Percentiles rank a stretch among this genome's conserved stretches.
phyloP scores from a whole-genome alignment of 2,329 filamentous ascomycete genomes.

The Pyrenophora seminiperda region DNA sequence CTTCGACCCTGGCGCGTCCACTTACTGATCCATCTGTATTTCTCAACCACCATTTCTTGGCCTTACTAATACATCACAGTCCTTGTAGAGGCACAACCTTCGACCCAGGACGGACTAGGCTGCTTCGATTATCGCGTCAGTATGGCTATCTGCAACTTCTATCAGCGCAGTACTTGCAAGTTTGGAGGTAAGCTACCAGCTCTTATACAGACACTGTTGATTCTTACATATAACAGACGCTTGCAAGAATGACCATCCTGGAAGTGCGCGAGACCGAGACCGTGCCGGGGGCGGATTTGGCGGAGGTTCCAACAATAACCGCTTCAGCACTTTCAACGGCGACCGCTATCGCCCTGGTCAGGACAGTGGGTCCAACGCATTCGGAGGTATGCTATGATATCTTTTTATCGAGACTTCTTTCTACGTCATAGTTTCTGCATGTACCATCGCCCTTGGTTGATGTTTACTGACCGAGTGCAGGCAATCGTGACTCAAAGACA shows the following conservation, averaged over 20 bases:
- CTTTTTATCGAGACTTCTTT: not conserved
- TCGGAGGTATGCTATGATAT: constrained; percentile 47
- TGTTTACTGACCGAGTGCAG: constrained; percentile 10
- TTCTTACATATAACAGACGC: constrained; percentile 51
- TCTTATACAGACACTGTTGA: not conserved
- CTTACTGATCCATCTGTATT: constrained; percentile 9
- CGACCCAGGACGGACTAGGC: not conserved
- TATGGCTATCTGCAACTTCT: constrained; percentile 66
- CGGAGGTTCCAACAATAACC: constrained; percentile 43
- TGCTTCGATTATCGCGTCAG: constrained; percentile 2
- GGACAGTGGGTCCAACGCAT: constrained; percentile 34
- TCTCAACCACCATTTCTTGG: constrained; percentile 8
- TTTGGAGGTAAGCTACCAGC: constrained; percentile 61
- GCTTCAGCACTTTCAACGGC: constrained; percentile 60
- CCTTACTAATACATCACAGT: constrained; percentile 23
- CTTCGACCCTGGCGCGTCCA: constrained; percentile 8
- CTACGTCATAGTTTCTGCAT: not conserved
- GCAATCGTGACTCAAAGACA: constrained; percentile 25
- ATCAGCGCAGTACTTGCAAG: constrained; percentile 67
- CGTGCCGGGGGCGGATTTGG: constrained; percentile 36
- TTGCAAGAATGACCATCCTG: constrained; percentile 66
- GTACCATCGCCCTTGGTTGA: not conserved
- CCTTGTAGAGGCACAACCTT: constrained; percentile 7
- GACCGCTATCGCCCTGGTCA: constrained; percentile 43
- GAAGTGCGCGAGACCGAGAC: constrained; percentile 38